These are phyloP conservation scores for Coemansia sp. DNA, from an alignment of 192 early-diverging fungal genomes.

Conservation along the genomic window DNA sequence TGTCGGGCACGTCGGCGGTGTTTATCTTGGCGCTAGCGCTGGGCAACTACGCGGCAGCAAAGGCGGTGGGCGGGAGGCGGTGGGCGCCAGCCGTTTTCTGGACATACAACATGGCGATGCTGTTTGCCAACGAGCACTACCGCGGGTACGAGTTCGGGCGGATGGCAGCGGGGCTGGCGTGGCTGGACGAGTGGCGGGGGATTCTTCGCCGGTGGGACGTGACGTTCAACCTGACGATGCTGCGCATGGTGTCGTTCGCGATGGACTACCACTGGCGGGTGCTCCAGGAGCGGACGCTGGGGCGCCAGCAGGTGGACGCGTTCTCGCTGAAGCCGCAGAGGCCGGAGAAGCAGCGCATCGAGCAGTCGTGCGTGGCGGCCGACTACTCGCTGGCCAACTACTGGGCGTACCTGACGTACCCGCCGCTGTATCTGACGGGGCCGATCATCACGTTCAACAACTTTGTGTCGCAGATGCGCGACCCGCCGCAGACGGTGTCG, in stretches of 20 bases:
- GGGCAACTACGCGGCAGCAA: constrained; percentile 70
- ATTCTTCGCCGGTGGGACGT: constrained; percentile 82
- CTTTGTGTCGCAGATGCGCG: constrained; percentile 78
- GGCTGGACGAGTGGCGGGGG: constrained; percentile 72
- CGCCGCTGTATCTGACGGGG: constrained; percentile 90
- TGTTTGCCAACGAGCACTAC: constrained; percentile 80
- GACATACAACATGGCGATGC: constrained; percentile 75
- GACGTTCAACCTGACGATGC: constrained; percentile 86
- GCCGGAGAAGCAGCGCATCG: constrained; percentile 62
- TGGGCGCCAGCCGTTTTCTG: constrained; percentile 73
- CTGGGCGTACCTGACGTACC: constrained; percentile 80
- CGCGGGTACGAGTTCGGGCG: constrained; percentile 69
- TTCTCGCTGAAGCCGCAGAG: constrained; percentile 18
- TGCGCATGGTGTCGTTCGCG: constrained; percentile 88
- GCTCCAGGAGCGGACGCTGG: constrained; percentile 46
- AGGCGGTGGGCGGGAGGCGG: constrained; percentile 48
- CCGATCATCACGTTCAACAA: constrained; percentile 96
- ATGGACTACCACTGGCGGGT: constrained; percentile 91
- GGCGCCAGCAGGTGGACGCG: constrained; percentile 16
- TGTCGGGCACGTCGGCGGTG: constrained; percentile 74
- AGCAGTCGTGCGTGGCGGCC: constrained; percentile 49
- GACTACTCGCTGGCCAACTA: constrained; percentile 85
- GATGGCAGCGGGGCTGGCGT: constrained; percentile 58
- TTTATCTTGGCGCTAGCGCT: constrained; percentile 70
- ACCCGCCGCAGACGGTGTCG: constrained; percentile 46